phyloP scores from a whole-genome alignment of 2,329 filamentous ascomycete genomes.

The Drechslerella coelobrocha region DNA sequence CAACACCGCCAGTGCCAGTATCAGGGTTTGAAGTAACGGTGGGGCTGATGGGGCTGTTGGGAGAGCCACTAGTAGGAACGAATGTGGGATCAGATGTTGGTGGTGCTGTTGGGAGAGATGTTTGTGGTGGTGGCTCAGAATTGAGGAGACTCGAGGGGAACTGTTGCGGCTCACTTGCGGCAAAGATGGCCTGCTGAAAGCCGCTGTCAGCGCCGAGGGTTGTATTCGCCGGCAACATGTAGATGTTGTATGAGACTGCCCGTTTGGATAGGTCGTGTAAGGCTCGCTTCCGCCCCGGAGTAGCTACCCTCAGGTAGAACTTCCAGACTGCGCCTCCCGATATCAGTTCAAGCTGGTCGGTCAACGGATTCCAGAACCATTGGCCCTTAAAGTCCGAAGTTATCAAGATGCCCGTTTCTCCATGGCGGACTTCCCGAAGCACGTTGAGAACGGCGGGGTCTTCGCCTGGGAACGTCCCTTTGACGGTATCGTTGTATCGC shows the following conservation, averaged over 20 bases:
- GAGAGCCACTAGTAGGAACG: no score
- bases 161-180: not conserved
- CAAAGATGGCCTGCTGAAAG: not conserved
- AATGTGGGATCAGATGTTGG: no score
- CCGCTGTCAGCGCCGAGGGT: not conserved
- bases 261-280: not conserved
- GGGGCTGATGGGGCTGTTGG: no score
- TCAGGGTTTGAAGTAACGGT: not conserved
- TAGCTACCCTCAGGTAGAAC: conserved; percentile 2
- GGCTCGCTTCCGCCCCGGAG: not conserved
- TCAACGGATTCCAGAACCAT: conserved; percentile 22
- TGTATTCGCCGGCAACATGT: conserved; percentile 20
- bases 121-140: not conserved
- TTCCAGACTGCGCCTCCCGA: not conserved
- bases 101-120: no score
- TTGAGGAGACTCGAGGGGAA: not conserved
- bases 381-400: not conserved
- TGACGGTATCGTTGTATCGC: conserved; percentile 12
- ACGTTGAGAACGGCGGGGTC: conserved; percentile 3
- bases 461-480: conserved; percentile 10
- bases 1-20: not conserved
- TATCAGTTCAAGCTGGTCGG: conserved; percentile 2
- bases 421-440: conserved; percentile 16
- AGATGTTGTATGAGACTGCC: conserved; percentile 5
- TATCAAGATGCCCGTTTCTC: not conserved